Evolutionary conservation across 225 moss, liverwort and hornwort genomes (phyloP), one percentile per base, ranked within the genome.

Genomic region (Antitrichia curtipendula): DNA sequence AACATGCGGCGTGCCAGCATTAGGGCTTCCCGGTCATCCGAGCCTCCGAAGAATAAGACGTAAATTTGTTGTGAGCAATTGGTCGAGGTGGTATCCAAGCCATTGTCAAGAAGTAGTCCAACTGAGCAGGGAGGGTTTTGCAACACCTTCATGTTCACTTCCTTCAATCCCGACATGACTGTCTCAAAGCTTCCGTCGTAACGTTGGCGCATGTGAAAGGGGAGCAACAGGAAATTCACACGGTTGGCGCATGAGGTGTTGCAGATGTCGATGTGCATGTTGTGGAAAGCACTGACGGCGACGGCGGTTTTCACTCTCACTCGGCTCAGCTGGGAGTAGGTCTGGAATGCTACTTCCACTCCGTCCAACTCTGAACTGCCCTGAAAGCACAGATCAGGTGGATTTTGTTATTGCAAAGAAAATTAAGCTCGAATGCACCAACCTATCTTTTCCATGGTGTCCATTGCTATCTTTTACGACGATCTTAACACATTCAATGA

Each of bases 21-120:
- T 31, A 96, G 93, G 49, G 96, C 95, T 89, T 96, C 96, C 13
- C 96, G 93, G 71, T 96, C 96, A 68, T 96, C 96, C 29, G 94
- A 77, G 18, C 96, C 96, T 23, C 96, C 96, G 58, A 95, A 95
- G 88, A 95, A 96, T 20, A 96, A 82, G 77, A 95, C 89, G 34
- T 84, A 92, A 24, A 92, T 78, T 45, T 81, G 85, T 82, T 92
- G 92, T 16, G 88, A 86, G 53, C 88, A 82, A 66, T 49, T 75
- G 76, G 38, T 34, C 53, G 95, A 27, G 58, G 87, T 41, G 56
- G 75, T 85, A 47, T 85, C 89, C 19, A 94, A 82, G 24, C 95
- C 95, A 8, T 91, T 91, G 78, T 94, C 94, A 27, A 95, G 89
- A 16, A 96, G 90, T 38, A 96, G 85, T 36, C 90, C 96, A n/a